Conservation (phyloP, 2,329 filamentous ascomycete genomes). For the Colletotrichum neosansevieriae region DNA sequence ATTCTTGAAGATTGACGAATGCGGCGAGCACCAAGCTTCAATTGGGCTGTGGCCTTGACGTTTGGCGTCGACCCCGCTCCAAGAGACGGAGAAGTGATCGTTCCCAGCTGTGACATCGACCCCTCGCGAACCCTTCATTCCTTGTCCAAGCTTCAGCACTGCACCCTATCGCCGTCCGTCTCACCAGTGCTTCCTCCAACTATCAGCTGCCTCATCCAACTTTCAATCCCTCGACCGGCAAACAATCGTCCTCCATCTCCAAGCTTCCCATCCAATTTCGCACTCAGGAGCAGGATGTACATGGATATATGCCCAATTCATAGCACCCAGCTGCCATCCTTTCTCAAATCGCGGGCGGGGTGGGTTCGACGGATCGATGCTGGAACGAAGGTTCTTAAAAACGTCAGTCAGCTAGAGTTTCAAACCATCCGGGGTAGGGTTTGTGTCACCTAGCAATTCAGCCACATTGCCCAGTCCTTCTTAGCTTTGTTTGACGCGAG, state of each 20-base stretch:
- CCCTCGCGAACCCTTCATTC: conserved; percentile 3
- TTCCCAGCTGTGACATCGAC: background rate
- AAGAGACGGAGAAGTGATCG: background rate
- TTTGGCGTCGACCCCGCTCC: background rate
- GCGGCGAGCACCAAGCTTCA: background rate
- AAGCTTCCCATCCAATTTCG: no score
- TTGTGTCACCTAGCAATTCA: background rate
- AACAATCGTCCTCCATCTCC: no score
- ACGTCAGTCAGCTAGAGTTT: background rate
- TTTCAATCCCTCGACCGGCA: background rate
- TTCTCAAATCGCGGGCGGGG: background rate
- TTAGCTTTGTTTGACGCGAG: background rate
- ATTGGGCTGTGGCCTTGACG: background rate
- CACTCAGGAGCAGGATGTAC: no score
- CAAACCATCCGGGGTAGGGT: background rate
- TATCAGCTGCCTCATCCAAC: background rate
- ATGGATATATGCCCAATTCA: no score
- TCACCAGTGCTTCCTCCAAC: background rate
- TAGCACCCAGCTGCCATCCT: no score
- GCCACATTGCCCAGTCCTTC: background rate
- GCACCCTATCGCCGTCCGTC: no score
- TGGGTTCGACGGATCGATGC: background rate
- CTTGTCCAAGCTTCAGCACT: background rate
- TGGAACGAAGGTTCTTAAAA: background rate
- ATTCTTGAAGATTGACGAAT: background rate